Base-by-base conservation (phyloP, 192 early-diverging fungal species). In the Dispira simplex region DNA sequence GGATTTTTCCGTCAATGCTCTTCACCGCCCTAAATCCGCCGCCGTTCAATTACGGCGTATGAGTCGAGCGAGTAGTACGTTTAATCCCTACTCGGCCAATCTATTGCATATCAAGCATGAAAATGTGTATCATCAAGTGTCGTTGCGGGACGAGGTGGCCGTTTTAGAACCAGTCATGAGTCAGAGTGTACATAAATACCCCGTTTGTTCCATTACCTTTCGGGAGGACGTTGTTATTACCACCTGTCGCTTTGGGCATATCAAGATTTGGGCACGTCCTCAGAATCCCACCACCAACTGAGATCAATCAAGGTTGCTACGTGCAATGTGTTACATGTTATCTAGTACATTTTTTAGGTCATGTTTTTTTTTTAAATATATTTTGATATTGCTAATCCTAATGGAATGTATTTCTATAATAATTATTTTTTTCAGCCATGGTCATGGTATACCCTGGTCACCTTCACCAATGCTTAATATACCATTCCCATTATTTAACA, bases 1-100 rank as follows among this genome's bases (percentile, higher is more conserved):
- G 93, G 95, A 98, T 69, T 95, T 98, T 70, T 87, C 86, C 49
- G 76, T 90, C 13, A 69, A 78, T 11, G 79, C 84, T 0, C 68
- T 96, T 28, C 87, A 86, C 63, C 77, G 85, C 12, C 91, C 93
- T 8, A 84, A 86, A 64, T 72, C 73, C 2, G 62, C 49, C 12
- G 58, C 58, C 21, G 16, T 60, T 14, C 58, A 60, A 44, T 21
- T 64, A 16, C 26, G 57, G 0, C 58, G 58, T 44, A 70, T 62
- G 56, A 57, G 46, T 46, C 52, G 52, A 20, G 52, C 53, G 21
- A 65, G 64, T 21, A 46, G 68, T 68, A 75, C 64, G 49, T 69
- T 46, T 39, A 27, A 13, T 64, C 65, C 0, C 52, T 43, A 1
- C 63, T 64, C n/a, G 46, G 47, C 32, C 46, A 25, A 12, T 51